Conservation (phyloP, 139 green algal species). For the Coelastrella sp. region DNA sequence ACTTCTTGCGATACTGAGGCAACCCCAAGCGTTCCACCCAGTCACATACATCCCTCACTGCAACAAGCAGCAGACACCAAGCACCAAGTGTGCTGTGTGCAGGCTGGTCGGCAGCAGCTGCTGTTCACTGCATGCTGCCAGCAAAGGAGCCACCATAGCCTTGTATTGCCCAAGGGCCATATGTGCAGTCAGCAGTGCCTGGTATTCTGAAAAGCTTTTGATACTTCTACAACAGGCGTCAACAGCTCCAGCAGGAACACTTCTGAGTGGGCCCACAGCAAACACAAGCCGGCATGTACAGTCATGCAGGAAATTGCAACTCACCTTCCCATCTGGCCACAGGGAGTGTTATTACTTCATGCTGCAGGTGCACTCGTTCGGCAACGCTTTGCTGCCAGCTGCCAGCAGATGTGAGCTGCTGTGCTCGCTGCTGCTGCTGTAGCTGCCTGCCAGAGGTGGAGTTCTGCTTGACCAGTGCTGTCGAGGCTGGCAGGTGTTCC, state of each 20-base stretch:
- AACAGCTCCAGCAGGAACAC: background rate
- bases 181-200: background rate
- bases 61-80: background rate
- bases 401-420: background rate
- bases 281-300: background rate
- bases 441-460: background rate
- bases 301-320: background rate
- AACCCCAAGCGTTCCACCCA: slow-evolving; percentile 79
- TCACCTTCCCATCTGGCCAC: slow-evolving; percentile 17
- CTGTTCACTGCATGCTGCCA: background rate
- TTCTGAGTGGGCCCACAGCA: background rate
- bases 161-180: background rate
- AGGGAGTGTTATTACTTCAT: background rate
- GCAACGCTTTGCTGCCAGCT: background rate
- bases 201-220: background rate
- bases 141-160: background rate
- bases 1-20: slow-evolving; percentile 77
- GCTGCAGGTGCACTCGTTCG: background rate
- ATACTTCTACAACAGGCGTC: background rate
- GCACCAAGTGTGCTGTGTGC: no score
- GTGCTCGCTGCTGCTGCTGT: slow-evolving; percentile 18
- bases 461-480: background rate
- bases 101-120: background rate
- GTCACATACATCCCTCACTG: slow-evolving; percentile 70
- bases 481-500: background rate